These are phyloP conservation scores for Pyricularia pennisetigena DNA, from an alignment of 2,329 filamentous ascomycete species.

Conservation along the genomic window DNA sequence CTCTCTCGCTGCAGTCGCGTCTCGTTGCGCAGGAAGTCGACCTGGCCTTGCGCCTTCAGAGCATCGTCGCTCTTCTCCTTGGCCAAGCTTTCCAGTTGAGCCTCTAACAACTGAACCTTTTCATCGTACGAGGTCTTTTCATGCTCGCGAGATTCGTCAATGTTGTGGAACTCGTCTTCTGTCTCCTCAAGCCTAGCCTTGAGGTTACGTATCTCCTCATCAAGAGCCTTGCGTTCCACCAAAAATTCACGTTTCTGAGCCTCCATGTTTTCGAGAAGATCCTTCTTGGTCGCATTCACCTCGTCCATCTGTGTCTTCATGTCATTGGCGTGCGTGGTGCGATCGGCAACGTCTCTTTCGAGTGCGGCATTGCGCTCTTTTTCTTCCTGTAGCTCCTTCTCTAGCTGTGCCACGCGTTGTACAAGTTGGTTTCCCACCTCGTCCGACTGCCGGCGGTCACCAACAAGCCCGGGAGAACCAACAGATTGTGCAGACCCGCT, in stretches of 20 bases:
- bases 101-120: slow-evolving; percentile 56
- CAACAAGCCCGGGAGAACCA: slow-evolving; percentile 24
- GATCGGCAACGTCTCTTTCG: slow-evolving; percentile 58
- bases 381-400: slow-evolving; percentile 68
- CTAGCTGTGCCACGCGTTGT: slow-evolving; percentile 51
- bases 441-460: slow-evolving; percentile 31
- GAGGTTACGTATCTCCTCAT: slow-evolving; percentile 67
- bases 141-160: slow-evolving; percentile 74
- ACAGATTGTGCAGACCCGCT: slow-evolving; percentile 40
- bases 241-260: slow-evolving; percentile 82
- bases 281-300: slow-evolving; percentile 83
- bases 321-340: slow-evolving; percentile 46
- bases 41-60: slow-evolving; percentile 50
- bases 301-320: slow-evolving; percentile 68
- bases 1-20: slow-evolving; percentile 48
- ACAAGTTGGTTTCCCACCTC: slow-evolving; percentile 31
- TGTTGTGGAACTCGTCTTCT: slow-evolving; percentile 84
- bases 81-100: slow-evolving; percentile 57
- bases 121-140: slow-evolving; percentile 64
- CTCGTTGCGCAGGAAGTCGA: slow-evolving; percentile 54
- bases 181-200: slow-evolving; percentile 75
- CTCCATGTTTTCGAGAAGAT: slow-evolving; percentile 91
- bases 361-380: slow-evolving; percentile 56
- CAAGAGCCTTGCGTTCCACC: slow-evolving; percentile 72
- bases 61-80: slow-evolving; percentile 47